Evolutionary conservation across 257 asterid genomes (phyloP).

Genomic region (Penstemon davidsonii): DNA sequence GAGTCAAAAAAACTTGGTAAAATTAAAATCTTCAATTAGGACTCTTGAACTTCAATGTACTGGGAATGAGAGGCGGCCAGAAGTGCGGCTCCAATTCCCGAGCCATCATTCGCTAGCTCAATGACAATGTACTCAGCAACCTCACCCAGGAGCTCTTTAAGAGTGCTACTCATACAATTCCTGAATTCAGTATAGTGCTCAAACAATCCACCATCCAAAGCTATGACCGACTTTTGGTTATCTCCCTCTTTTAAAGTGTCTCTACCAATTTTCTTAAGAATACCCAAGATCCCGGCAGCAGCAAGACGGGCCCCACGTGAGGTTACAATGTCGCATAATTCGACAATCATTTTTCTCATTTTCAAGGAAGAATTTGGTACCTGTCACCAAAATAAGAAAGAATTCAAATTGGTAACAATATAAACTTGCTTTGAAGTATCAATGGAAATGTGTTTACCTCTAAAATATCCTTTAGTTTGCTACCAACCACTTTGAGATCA

Average conservation of each 20-base stretch:
- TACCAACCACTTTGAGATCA: slow-evolving; percentile 78
- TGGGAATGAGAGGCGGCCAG: slow-evolving; percentile 87
- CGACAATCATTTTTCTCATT: slow-evolving; percentile 59
- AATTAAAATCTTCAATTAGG: slow-evolving; percentile 22
- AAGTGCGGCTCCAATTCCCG: slow-evolving; percentile 94
- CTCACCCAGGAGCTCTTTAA: slow-evolving; percentile 73
- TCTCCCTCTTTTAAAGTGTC: slow-evolving; percentile 54
- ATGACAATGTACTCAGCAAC: slow-evolving; percentile 35
- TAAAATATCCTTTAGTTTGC: slow-evolving; percentile 64
- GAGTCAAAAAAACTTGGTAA: neutral
- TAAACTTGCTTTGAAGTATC: neutral
- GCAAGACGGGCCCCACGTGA: slow-evolving; percentile 85
- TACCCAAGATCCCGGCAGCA: slow-evolving; percentile 77
- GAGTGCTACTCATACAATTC: slow-evolving; percentile 51
- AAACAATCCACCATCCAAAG: slow-evolving; percentile 76
- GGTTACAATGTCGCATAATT: slow-evolving; percentile 68
- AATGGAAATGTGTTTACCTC: slow-evolving; percentile 50
- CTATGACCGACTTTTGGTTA: slow-evolving; percentile 58
- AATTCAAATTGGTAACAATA: neutral
- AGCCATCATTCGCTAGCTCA: slow-evolving; percentile 73
- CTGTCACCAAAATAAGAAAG: slow-evolving; percentile 35
- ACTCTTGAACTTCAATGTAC: slow-evolving; percentile 48
- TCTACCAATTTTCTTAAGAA: slow-evolving; percentile 79
- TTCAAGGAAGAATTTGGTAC: slow-evolving; percentile 58
- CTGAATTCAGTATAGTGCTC: slow-evolving; percentile 77